Percentiles rank a stretch among this genome's conserved stretches.
phyloP scores from a whole-genome alignment of 371 early-diverging fungal genomes.

The Conidiobolus incongruus region DNA sequence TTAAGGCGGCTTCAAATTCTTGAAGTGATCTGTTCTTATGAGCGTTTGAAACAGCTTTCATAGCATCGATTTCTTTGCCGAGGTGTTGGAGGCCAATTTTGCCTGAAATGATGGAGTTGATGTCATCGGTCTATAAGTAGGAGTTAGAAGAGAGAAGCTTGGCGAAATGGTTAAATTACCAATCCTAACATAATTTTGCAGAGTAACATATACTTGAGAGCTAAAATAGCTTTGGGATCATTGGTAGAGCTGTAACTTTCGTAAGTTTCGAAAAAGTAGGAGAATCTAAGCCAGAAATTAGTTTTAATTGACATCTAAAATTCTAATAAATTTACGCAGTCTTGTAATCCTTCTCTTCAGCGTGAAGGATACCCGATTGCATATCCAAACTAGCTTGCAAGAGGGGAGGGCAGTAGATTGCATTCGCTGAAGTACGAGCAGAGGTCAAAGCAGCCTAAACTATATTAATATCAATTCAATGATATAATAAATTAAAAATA shows the following conservation, averaged over 20 bases:
- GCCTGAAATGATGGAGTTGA: constrained; percentile 58
- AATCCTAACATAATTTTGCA: constrained; percentile 93
- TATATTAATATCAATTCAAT: not conserved
- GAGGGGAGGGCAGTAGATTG: constrained; percentile 95
- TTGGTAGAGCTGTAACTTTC: constrained; percentile 82
- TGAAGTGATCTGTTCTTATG: constrained; percentile 81
- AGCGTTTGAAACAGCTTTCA: constrained; percentile 84
- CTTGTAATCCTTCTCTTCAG: constrained; percentile 97
- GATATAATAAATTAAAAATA: constrained; percentile 9
- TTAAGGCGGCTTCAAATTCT: constrained; percentile 77
- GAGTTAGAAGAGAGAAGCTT: not conserved
- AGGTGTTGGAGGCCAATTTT: constrained; percentile 59
- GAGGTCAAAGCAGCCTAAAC: constrained; percentile 88
- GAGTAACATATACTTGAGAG: constrained; percentile 88
- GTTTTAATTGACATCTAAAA: constrained; percentile 1
- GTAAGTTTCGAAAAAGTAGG: constrained; percentile 95
- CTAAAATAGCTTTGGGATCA: constrained; percentile 62
- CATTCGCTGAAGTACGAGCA: constrained; percentile 90
- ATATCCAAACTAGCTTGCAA: constrained; percentile 93
- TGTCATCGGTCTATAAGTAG: constrained; percentile 46
- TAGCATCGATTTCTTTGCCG: constrained; percentile 64
- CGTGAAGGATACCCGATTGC: constrained; percentile 92
- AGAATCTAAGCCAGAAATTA: constrained; percentile 13
- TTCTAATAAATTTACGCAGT: constrained; percentile 53
- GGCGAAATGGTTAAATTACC: constrained; percentile 22